Base-by-base conservation (phyloP, 2,329 filamentous ascomycete species). In the Alternaria sp. region DNA sequence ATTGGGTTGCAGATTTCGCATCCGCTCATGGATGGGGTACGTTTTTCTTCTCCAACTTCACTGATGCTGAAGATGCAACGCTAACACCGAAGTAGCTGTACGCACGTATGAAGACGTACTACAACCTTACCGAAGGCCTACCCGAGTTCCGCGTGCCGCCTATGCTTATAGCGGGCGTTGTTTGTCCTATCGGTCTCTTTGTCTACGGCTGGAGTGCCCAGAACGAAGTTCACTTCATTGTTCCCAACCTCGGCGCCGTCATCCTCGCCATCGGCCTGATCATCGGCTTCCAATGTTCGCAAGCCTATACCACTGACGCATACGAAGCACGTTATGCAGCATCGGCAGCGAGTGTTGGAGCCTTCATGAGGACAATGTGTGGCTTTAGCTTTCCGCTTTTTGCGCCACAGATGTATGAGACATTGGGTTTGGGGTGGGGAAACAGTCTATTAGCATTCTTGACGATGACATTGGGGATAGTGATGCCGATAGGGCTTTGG, bases 281-380 rank as follows among this genome's bases (percentile, higher is more conserved):
- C 80, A 80, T 83, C 0, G 75, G 85, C 0, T 90, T 88, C 63
- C 85, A 86, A 72, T 85, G 85, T 32, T 83, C 86, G 44, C 83
- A 86, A 57, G 86, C 86, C 14, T 92, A 92, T 65, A 82, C 90
- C 2, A 85, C 90, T 36, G 89, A 91, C 58, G 82, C 84, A 5
- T 90, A 85, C 66, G 88, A 11, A 85, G 85, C 67, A 10, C 73
- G 79, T 28, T 73, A 74, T 38, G 71, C 71, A 10, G 71, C 74
- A 8, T 73, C 69, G 3, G 89, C 87, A 0, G 83, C 90, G 0
- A 88, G 89, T 1, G 88, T 88, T 1, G 89, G 88, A 5, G 70
- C 87, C 0, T 84, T 90, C 4, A 70, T 89, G 38, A 77, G 87
- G 22, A 82, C 79, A 7, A 72, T 87, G 4, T 78, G 85, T 14